These are phyloP conservation scores for Neofusicoccum ribis DNA, from an alignment of 2,329 filamentous ascomycete genomes.

Conservation along the genomic window DNA sequence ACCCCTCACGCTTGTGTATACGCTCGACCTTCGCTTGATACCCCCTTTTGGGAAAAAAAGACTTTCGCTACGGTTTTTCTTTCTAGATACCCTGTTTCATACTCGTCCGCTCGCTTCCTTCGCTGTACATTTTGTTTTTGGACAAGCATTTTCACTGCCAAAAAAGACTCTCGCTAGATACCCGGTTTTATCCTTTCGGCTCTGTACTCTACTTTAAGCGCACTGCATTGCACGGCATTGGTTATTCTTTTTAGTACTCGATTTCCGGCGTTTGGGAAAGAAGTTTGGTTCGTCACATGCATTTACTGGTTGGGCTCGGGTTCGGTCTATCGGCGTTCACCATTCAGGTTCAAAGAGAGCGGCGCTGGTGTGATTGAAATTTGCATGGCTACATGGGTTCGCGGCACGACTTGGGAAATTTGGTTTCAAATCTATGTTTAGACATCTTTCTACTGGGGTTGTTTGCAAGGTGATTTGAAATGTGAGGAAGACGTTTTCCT, in stretches of 20 bases:
- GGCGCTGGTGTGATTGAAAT: neutral
- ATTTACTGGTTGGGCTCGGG: neutral
- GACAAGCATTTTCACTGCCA: neutral
- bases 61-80: constrained; percentile 8
- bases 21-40: constrained; percentile 14
- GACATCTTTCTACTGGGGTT: neutral
- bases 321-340: neutral
- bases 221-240: constrained; percentile 1
- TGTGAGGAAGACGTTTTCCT: neutral
- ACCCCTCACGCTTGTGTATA: neutral
- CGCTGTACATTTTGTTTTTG: neutral
- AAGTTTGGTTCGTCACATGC: neutral
- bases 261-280: neutral
- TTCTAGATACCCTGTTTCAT: constrained; percentile 13
- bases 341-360: neutral
- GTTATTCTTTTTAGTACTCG: neutral
- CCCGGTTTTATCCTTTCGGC: neutral
- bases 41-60: constrained; percentile 7
- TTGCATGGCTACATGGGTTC: constrained; percentile 3
- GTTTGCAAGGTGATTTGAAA: neutral
- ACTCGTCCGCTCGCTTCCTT: constrained; percentile 5
- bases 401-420: neutral
- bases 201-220: neutral
- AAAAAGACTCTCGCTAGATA: constrained; percentile 18
- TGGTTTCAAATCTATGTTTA: constrained; percentile 10